A percentile compares a stretch with the other conserved stretches of the same genome.
These are phyloP conservation scores for Trichoderma gamsii DNA, from an alignment of 495 filamentous ascomycete genomes.

Conservation along the genomic window DNA sequence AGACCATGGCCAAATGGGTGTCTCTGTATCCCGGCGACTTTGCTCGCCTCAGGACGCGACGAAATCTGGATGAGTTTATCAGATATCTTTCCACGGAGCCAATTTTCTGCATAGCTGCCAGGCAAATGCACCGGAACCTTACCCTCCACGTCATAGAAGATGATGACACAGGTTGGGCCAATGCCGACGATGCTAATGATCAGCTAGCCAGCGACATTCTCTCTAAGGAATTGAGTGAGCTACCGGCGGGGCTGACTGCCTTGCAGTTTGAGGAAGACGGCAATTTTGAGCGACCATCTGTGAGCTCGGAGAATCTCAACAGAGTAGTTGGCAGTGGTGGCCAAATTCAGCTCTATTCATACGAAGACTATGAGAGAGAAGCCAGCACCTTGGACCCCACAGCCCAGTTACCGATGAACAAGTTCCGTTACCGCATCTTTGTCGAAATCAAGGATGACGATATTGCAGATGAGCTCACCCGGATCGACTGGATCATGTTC, in stretches of 20 bases:
- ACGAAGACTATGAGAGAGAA: constrained; percentile 70
- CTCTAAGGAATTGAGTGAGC: constrained; percentile 25
- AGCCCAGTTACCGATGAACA: constrained; percentile 55
- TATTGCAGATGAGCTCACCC: constrained; percentile 84
- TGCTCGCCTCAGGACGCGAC: constrained; percentile 68
- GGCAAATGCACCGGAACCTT: constrained; percentile 66
- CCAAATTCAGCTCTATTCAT: constrained; percentile 51
- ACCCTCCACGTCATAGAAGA: constrained; percentile 64
- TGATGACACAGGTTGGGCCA: constrained; percentile 76
- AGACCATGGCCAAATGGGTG: constrained; percentile 82
- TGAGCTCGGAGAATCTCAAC: constrained; percentile 33
- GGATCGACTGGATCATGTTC: constrained; percentile 97
- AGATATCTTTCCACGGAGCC: constrained; percentile 58
- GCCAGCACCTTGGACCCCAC: constrained; percentile 61
- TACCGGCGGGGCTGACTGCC: constrained; percentile 40
- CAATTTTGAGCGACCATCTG: constrained; percentile 38
- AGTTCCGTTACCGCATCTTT: constrained; percentile 74
- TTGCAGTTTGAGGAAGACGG: constrained; percentile 40
- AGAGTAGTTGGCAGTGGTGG: constrained; percentile 12
- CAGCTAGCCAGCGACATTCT: constrained; percentile 13
- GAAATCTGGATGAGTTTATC: constrained; percentile 66
- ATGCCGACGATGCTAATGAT: constrained; percentile 50
- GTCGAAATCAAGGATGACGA: constrained; percentile 75
- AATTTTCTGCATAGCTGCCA: constrained; percentile 73
- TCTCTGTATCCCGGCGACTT: constrained; percentile 91